phyloP scores from a whole-genome alignment of 495 filamentous ascomycete genomes.

The Annulohypoxylon nitens region DNA sequence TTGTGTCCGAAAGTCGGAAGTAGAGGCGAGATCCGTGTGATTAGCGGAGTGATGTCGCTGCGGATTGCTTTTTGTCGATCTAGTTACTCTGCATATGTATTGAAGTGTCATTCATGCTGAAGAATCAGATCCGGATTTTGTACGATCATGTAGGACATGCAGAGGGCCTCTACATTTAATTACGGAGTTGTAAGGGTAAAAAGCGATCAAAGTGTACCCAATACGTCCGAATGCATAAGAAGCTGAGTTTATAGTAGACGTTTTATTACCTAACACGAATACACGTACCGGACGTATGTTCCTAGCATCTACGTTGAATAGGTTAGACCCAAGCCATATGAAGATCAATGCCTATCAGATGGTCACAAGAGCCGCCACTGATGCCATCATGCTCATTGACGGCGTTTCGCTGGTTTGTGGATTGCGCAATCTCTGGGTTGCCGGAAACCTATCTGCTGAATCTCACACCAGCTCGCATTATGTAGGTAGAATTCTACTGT shows the following conservation, averaged over 20 bases:
- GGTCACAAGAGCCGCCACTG: constrained; percentile 2
- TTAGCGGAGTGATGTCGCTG: background rate
- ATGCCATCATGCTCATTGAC: constrained; percentile 6
- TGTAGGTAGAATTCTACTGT: background rate
- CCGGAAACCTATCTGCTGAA: constrained; percentile 10
- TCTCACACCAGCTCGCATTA: constrained; percentile 9
- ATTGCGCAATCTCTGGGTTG: background rate
- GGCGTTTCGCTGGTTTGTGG: background rate
- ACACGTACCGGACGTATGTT: background rate
- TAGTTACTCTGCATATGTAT: constrained; percentile 1
- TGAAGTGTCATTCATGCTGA: background rate
- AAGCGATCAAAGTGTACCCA: background rate
- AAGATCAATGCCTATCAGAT: constrained; percentile 9
- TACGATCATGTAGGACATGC: background rate
- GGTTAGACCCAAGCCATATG: constrained; percentile 7
- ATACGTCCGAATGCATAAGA: background rate
- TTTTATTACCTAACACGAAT: background rate
- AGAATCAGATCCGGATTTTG: background rate
- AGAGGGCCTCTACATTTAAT: no score
- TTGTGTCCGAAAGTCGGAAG: constrained; percentile 11
- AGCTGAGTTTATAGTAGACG: background rate
- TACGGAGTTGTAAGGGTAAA: no score
- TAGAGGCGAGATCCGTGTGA: constrained; percentile 2
- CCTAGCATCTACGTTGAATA: background rate
- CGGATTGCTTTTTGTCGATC: background rate